Percentiles rank a stretch among this genome's conserved stretches.
Conservation (phyloP, 2,329 filamentous ascomycete species). For the Colletotrichum spaethianum region DNA sequence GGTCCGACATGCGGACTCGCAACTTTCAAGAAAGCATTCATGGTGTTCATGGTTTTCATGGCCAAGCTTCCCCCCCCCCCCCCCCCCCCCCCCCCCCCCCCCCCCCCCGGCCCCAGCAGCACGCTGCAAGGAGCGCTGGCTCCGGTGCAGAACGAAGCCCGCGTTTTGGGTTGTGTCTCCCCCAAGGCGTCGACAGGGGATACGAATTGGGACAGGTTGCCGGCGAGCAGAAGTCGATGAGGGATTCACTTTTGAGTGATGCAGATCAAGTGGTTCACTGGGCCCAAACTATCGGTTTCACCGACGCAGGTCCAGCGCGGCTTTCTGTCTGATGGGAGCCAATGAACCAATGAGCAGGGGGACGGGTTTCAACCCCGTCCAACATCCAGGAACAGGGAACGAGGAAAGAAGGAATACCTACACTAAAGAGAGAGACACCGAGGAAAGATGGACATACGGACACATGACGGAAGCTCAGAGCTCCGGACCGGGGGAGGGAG, state of each 20-base stretch:
- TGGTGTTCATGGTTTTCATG: background rate
- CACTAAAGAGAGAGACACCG: background rate
- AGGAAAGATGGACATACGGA: background rate
- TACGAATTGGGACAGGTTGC: background rate
- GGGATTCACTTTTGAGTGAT: background rate
- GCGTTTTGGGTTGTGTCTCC: background rate
- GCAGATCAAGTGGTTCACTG: background rate
- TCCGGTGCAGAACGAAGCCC: background rate
- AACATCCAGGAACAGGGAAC: background rate
- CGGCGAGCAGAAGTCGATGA: background rate
- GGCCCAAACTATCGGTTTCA: conserved; percentile 29
- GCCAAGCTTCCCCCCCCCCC: too few relatives aligned
- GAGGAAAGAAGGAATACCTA: background rate
- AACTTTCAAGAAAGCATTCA: background rate
- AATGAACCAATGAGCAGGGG: background rate
- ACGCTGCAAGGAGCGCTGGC: background rate
- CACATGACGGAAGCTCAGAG: background rate
- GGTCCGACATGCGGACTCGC: background rate
- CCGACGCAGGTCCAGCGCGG: conserved; percentile 7
- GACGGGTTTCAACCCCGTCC: background rate
- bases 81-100: too few relatives aligned
- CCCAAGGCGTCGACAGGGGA: background rate
- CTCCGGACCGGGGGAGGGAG: background rate
- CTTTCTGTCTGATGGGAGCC: conserved; percentile 9
- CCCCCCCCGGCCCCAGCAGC: too few relatives aligned